Evolutionary conservation across 495 filamentous ascomycete species (phyloP).

Genomic region (Trichoderma gamsii): DNA sequence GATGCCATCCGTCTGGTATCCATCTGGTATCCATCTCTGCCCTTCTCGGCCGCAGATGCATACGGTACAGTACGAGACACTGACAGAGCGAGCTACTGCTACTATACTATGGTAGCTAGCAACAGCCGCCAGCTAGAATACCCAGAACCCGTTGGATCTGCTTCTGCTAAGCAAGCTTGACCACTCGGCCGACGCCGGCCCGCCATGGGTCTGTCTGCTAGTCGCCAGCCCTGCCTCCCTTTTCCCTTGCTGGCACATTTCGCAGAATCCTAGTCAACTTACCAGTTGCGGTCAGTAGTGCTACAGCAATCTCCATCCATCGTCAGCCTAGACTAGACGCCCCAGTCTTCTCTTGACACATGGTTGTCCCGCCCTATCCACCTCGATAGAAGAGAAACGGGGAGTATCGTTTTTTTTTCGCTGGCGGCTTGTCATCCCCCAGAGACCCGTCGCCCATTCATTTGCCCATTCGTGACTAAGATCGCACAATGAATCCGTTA

Average conservation of each 20-base stretch:
- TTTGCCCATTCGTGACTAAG: neutral
- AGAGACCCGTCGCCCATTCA: neutral
- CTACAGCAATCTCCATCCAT: conserved; percentile 1
- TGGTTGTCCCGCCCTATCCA: neutral
- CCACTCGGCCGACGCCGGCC: conserved; percentile 12
- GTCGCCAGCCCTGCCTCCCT: neutral
- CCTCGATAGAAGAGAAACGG: neutral
- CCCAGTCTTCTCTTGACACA: neutral
- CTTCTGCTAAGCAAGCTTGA: neutral
- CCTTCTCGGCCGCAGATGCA: neutral
- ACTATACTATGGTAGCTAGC: no score
- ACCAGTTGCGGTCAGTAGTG: no score
- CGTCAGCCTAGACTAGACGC: neutral
- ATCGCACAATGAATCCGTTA: neutral
- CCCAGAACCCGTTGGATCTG: neutral
- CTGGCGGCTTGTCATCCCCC: neutral
- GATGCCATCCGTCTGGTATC: neutral
- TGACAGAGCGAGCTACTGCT: neutral
- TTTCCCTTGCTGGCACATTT: no score
- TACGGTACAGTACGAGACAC: neutral
- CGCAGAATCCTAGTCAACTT: no score
- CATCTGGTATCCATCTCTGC: neutral
- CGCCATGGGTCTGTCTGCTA: conserved; percentile 1
- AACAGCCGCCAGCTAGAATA: neutral
- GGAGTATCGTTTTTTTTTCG: neutral